Evolutionary conservation across 805 yeast species (phyloP).

Genomic region (Kodamaea sagamina): DNA sequence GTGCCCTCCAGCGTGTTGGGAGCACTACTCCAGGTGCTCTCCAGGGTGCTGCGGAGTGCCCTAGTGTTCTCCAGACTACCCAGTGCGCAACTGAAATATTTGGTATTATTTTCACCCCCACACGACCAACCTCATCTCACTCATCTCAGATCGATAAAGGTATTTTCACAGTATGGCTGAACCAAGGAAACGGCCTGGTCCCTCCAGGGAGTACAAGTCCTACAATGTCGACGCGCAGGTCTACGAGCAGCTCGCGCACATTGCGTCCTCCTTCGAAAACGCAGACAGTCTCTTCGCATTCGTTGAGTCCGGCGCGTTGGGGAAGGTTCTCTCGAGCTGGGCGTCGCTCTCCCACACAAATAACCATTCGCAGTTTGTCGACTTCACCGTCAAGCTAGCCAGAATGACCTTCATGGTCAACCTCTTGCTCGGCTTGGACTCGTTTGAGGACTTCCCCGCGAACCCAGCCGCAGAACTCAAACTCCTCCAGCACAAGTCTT

Average conservation of each 20-base stretch:
- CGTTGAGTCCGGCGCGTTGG: conserved; percentile 7
- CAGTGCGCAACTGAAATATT: too few species aligned
- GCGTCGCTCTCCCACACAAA: conserved; percentile 46
- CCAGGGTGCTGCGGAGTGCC: too few species aligned
- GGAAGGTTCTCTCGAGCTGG: conserved; percentile 36
- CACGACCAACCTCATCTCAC: conserved; percentile 1
- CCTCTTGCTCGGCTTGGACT: conserved; percentile 20
- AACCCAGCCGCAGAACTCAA: conserved; percentile 8
- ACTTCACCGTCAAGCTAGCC: conserved; percentile 43
- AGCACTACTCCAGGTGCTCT: too few species aligned
- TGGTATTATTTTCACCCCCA: not conserved
- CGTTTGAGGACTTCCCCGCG: conserved; percentile 7
- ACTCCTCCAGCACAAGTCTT: conserved; percentile 20
- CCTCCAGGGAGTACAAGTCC: not conserved
- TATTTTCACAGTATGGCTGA: conserved; percentile 1
- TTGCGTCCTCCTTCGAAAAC: conserved; percentile 3
- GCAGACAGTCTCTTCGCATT: conserved; percentile 3
- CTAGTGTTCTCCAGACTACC: too few species aligned
- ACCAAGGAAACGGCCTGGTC: conserved; percentile 5
- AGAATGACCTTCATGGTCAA: conserved; percentile 25
- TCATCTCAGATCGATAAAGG: conserved; percentile 1
- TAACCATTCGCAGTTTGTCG: conserved; percentile 54
- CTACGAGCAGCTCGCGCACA: conserved; percentile 3
- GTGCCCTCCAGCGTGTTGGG: too few species aligned
- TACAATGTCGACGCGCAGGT: conserved; percentile 1